These are phyloP conservation scores for Zygosaccharomyces gambellarensis DNA, from an alignment of 805 yeast genomes.

Conservation along the genomic window DNA sequence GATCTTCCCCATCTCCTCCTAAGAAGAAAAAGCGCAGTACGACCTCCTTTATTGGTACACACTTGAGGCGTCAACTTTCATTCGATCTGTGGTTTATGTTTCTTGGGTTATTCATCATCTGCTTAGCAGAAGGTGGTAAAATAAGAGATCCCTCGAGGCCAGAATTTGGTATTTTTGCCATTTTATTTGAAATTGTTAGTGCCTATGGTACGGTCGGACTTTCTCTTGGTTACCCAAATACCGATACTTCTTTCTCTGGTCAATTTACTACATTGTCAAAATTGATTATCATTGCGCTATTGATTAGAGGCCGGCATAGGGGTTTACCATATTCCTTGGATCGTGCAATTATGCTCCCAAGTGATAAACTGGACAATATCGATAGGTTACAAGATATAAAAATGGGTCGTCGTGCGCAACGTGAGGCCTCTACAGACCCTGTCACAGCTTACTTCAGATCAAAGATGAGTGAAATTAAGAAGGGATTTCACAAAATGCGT, in stretches of 20 bases:
- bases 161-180: constrained; percentile 60
- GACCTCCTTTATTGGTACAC: constrained; percentile 71
- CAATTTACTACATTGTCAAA: constrained; percentile 72
- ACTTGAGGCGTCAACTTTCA: constrained; percentile 84
- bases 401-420: constrained; percentile 13
- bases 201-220: constrained; percentile 97
- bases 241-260: constrained; percentile 65
- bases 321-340: constrained; percentile 92
- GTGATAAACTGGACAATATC: constrained; percentile 56
- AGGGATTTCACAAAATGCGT: constrained; percentile 4
- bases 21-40: constrained; percentile 33
- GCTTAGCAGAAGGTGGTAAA: constrained; percentile 75
- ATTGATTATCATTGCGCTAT: constrained; percentile 78
- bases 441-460: constrained; percentile 28
- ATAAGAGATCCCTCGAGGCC: constrained; percentile 42
- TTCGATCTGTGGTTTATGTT: constrained; percentile 93
- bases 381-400: constrained; percentile 51
- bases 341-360: constrained; percentile 85
- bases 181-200: constrained; percentile 83
- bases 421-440: constrained; percentile 21
- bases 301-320: constrained; percentile 94
- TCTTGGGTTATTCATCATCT: constrained; percentile 76
- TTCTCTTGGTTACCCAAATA: constrained; percentile 73
- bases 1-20: constrained; percentile 2
- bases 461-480: constrained; percentile 9